Evolutionary conservation across 2,329 filamentous ascomycete genomes (phyloP).

Genomic region (Scytalidium sp.): DNA sequence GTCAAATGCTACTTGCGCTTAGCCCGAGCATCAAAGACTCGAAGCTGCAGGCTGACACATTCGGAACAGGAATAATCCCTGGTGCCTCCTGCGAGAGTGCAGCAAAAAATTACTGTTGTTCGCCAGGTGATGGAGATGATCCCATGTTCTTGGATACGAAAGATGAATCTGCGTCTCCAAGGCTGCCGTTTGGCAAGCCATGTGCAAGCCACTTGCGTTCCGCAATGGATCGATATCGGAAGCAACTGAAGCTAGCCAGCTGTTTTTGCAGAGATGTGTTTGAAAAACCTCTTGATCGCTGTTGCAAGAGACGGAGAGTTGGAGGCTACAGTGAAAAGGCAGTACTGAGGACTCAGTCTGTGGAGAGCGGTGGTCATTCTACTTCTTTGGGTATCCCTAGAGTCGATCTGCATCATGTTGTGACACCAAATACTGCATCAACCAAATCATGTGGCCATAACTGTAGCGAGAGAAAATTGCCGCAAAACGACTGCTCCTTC

Average conservation of each 20-base stretch:
- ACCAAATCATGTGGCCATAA: background rate
- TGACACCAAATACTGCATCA: background rate
- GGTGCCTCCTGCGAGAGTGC: background rate
- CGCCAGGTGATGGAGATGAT: background rate
- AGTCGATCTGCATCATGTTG: background rate
- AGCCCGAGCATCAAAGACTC: background rate
- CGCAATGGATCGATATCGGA: background rate
- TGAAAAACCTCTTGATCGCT: background rate
- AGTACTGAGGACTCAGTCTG: background rate
- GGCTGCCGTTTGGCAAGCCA: background rate
- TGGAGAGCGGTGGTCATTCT: background rate
- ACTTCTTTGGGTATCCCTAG: background rate
- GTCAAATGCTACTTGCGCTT: background rate
- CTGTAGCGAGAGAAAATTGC: background rate
- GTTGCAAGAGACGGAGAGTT: background rate
- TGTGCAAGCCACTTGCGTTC: background rate
- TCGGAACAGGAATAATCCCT: background rate
- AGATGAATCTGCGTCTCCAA: background rate
- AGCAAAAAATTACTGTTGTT: background rate
- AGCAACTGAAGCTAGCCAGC: background rate
- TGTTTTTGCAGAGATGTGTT: background rate
- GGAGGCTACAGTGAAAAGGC: conserved; percentile 4
- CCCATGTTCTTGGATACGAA: background rate
- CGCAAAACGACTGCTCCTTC: background rate
- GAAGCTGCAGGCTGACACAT: background rate